Evolutionary conservation across 2,329 filamentous ascomycete species (phyloP).

Genomic region (Huntiella bhutanensis): DNA sequence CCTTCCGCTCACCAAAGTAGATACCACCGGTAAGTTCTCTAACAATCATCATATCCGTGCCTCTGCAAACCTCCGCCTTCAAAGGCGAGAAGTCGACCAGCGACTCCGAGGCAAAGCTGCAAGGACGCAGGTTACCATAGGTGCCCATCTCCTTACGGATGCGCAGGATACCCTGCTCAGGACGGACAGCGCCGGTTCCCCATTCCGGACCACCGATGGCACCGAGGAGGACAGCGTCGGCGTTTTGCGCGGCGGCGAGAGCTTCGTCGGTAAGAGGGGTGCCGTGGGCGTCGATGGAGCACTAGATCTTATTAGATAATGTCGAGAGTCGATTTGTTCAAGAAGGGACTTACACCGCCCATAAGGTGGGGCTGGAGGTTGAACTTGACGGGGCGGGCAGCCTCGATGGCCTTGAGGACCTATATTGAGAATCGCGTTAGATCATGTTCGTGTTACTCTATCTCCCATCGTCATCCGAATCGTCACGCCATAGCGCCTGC

Average conservation of each 20-base stretch:
- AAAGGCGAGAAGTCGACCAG: constrained; percentile 74
- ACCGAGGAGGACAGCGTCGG: constrained; percentile 79
- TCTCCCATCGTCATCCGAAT: background rate
- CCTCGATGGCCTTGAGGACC: constrained; percentile 65
- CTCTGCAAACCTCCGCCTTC: constrained; percentile 67
- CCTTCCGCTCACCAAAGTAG: constrained; percentile 82
- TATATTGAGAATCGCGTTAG: constrained; percentile 18
- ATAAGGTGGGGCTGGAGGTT: constrained; percentile 80
- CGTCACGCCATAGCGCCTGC: background rate
- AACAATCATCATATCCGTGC: constrained; percentile 81
- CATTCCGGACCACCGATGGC: constrained; percentile 95
- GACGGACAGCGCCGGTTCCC: constrained; percentile 73
- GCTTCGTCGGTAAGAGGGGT: constrained; percentile 65
- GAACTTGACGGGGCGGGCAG: constrained; percentile 53
- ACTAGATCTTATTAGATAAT: constrained; percentile 28
- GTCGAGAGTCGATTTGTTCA: background rate
- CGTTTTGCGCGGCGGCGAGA: constrained; percentile 62
- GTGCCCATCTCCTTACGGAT: constrained; percentile 87
- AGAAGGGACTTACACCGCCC: constrained; percentile 53
- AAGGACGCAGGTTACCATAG: constrained; percentile 89
- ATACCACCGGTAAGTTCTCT: constrained; percentile 84
- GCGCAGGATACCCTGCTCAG: constrained; percentile 77
- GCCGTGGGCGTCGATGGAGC: constrained; percentile 70
- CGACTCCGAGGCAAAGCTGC: constrained; percentile 79
- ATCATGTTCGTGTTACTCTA: background rate